Conservation (phyloP, 129 eudicot species). For the Glebionis coronaria region DNA sequence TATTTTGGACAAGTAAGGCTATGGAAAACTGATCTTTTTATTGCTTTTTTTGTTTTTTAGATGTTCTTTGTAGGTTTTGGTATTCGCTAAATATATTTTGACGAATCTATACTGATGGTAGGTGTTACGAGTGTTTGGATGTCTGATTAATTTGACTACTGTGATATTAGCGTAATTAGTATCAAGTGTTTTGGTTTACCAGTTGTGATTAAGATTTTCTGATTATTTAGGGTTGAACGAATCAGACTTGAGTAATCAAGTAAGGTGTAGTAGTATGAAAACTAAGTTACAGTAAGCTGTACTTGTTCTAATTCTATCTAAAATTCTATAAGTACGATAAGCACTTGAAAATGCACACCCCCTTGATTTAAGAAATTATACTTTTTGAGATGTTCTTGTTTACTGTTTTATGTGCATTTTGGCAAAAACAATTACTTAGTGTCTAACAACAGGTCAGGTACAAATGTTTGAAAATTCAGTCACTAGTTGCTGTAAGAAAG, state of each 20-base stretch:
- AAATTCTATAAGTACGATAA: too few species aligned
- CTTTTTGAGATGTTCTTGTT: neutral
- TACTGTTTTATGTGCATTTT: too few species aligned
- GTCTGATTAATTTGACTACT: neutral
- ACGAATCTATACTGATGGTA: too few species aligned
- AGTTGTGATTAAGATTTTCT: neutral
- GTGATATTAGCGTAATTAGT: neutral
- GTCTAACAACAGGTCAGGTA: too few species aligned
- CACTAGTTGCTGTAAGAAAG: too few species aligned
- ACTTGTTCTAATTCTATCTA: neutral
- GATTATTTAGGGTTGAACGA: neutral
- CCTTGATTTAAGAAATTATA: neutral
- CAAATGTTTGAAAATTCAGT: too few species aligned
- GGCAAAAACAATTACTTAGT: too few species aligned
- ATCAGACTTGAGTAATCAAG: neutral
- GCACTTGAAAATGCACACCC: conserved; percentile 8
- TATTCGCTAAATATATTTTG: too few species aligned
- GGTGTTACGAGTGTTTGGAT: neutral
- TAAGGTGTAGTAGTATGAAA: neutral
- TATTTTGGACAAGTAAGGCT: too few species aligned
- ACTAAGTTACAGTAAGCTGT: neutral
- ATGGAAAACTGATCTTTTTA: too few species aligned
- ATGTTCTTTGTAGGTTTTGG: neutral
- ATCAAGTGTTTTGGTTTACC: neutral
- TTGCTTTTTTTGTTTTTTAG: neutral